Evolutionary conservation across 2,329 filamentous ascomycete species (phyloP).

Genomic region (Gaeumannomyces tritici): DNA sequence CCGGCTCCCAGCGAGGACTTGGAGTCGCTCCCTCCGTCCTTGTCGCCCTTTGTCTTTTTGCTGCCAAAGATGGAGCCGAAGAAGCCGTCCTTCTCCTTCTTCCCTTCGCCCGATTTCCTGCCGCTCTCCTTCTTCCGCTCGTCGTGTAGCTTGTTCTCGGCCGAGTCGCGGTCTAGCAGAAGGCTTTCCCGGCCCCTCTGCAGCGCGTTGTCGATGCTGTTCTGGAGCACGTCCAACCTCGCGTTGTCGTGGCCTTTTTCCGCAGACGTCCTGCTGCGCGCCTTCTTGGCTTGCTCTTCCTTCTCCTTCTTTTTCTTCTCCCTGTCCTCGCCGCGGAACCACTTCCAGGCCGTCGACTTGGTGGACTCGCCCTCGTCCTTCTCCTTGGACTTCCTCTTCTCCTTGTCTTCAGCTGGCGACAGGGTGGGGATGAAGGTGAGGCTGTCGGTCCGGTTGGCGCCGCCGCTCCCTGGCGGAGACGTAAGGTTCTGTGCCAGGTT

Average conservation of each 20-base stretch:
- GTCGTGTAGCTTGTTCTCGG: constrained; percentile 64
- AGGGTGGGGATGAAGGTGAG: constrained; percentile 74
- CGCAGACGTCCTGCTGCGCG: constrained; percentile 46
- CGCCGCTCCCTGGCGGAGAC: constrained; percentile 60
- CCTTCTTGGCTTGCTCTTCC: constrained; percentile 52
- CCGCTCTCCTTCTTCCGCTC: constrained; percentile 73
- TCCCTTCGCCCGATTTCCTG: constrained; percentile 60
- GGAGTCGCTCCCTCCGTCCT: constrained; percentile 48
- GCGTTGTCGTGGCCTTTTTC: constrained; percentile 66
- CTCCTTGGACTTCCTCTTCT: constrained; percentile 53
- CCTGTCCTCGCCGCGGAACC: constrained; percentile 27
- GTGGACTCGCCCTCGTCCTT: constrained; percentile 41
- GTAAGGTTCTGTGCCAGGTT: constrained; percentile 53
- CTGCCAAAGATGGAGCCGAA: constrained; percentile 91
- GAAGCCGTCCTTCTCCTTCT: constrained; percentile 89
- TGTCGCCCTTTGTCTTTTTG: constrained; percentile 76
- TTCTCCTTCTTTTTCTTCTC: constrained; percentile 48
- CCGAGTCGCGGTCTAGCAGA: constrained; percentile 63
- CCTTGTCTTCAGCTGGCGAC: constrained; percentile 54
- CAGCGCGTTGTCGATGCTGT: constrained; percentile 64
- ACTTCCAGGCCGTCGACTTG: constrained; percentile 43
- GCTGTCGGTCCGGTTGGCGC: constrained; percentile 59
- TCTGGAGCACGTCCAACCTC: constrained; percentile 77
- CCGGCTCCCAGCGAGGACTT: background rate
- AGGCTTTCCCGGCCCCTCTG: constrained; percentile 71